phyloP scores from a whole-genome alignment of 192 early-diverging fungal genomes.

The Cetraspora pellucida region DNA sequence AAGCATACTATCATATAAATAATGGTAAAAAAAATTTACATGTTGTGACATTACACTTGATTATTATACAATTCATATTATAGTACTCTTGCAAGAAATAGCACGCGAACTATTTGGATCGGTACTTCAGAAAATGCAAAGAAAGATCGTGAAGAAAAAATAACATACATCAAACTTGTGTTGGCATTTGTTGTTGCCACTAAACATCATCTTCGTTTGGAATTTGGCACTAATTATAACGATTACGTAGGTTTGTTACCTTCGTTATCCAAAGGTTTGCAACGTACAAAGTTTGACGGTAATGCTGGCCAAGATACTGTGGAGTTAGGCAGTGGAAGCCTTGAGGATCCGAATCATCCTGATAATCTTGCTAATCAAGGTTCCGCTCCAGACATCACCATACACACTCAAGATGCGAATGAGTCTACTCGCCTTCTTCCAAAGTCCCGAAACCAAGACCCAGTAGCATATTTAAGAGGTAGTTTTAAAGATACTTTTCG shows the following conservation, averaged over 20 bases:
- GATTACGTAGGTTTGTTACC: conserved; percentile 55
- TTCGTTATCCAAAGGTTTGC: conserved; percentile 48
- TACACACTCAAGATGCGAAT: no score
- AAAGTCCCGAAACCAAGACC: no score
- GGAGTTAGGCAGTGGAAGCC: no score
- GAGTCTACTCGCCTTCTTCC: no score
- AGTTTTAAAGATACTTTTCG: no score
- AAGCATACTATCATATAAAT: conserved; percentile 65
- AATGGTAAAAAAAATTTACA: conserved; percentile 41
- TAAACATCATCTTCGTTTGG: conserved; percentile 64
- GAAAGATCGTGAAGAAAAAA: conserved; percentile 56
- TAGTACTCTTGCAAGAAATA: conserved; percentile 60
- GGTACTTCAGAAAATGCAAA: conserved; percentile 38
- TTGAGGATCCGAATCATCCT: background rate
- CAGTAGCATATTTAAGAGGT: no score
- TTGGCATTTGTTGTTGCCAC: conserved; percentile 57
- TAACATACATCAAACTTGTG: conserved; percentile 52
- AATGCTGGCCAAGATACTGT: conserved; percentile 1
- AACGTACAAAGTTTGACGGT: background rate
- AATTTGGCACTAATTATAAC: conserved; percentile 57
- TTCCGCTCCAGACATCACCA: no score
- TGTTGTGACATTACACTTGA: background rate
- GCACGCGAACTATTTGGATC: conserved; percentile 67
- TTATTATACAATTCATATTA: background rate
- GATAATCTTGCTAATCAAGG: background rate